Conservation (phyloP, 2,329 filamentous ascomycete genomes). For the Sporothrix curviconia region DNA sequence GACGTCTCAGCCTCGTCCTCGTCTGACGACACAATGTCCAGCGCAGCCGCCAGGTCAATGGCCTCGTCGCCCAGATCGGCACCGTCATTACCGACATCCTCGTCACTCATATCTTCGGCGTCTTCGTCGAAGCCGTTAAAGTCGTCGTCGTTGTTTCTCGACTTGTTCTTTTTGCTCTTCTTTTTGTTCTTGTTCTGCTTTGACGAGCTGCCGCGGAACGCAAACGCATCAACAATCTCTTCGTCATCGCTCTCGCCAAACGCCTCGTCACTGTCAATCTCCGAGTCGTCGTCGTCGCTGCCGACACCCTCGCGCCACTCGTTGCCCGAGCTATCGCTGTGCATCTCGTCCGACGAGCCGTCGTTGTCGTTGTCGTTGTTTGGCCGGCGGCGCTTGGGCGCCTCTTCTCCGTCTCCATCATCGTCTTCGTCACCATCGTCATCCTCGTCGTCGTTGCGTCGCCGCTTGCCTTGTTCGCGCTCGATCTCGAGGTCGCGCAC, state of each 20-base stretch:
- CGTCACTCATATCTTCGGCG: neutral
- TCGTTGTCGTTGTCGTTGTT: conserved; percentile 39
- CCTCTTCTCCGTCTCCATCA: conserved; percentile 54
- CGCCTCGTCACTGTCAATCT: conserved; percentile 67
- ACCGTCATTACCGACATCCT: conserved; percentile 44
- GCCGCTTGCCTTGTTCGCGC: conserved; percentile 33
- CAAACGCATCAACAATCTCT: conserved; percentile 72
- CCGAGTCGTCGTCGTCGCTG: conserved; percentile 54
- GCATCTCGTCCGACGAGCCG: conserved; percentile 59
- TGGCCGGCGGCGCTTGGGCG: conserved; percentile 32
- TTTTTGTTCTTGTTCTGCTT: conserved; percentile 28
- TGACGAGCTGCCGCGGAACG: conserved; percentile 45
- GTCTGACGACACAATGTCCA: conserved; percentile 49
- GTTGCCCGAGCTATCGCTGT: conserved; percentile 79
- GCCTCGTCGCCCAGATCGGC: conserved; percentile 51
- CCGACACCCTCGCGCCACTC: conserved; percentile 71
- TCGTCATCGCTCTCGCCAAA: conserved; percentile 87
- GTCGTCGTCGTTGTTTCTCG: conserved; percentile 39
- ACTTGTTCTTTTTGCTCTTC: conserved; percentile 24
- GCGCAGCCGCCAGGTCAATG: conserved; percentile 51
- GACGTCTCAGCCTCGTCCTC: conserved; percentile 40
- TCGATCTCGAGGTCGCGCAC: conserved; percentile 47
- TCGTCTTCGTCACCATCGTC: conserved; percentile 57
- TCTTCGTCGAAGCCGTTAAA: conserved; percentile 45
- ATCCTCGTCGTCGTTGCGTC: conserved; percentile 41